These are phyloP conservation scores for Daldinia childiae DNA, from an alignment of 495 filamentous ascomycete species.

Conservation along the genomic window DNA sequence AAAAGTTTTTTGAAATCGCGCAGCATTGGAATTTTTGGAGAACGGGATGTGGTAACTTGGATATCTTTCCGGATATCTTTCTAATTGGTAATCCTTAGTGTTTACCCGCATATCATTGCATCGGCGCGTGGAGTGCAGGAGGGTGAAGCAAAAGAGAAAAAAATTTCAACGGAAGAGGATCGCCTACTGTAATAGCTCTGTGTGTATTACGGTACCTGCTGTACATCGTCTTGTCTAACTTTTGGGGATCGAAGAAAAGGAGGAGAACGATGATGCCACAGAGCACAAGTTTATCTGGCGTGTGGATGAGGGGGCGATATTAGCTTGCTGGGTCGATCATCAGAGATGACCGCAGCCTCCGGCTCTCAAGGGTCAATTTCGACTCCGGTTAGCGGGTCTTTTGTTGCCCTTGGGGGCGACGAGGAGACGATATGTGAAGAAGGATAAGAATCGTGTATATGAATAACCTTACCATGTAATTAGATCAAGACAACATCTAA, in stretches of 20 bases:
- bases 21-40: constrained; percentile 23
- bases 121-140: constrained; percentile 13
- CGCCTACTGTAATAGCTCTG: constrained; percentile 6
- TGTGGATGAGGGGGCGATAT: constrained; percentile 36
- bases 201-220: constrained; percentile 37
- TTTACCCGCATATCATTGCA: constrained; percentile 32
- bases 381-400: constrained; percentile 14
- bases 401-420: constrained; percentile 15
- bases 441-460: constrained; percentile 31
- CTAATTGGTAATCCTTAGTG: constrained; percentile 26
- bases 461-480: constrained; percentile 19
- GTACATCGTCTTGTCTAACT: constrained; percentile 33
- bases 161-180: constrained; percentile 17
- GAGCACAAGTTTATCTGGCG: constrained; percentile 27
- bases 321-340: constrained; percentile 30
- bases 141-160: constrained; percentile 9
- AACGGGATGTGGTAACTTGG: neutral
- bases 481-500: constrained; percentile 25
- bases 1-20: constrained; percentile 23
- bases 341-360: constrained; percentile 33
- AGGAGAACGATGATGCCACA: constrained; percentile 9
- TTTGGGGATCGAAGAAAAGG: neutral
- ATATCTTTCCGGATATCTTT: neutral
- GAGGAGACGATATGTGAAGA: constrained; percentile 31
- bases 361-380: constrained; percentile 11